Evolutionary conservation across 768 basidiomycete species (phyloP).

Genomic region (Mycena sanguinolenta): DNA sequence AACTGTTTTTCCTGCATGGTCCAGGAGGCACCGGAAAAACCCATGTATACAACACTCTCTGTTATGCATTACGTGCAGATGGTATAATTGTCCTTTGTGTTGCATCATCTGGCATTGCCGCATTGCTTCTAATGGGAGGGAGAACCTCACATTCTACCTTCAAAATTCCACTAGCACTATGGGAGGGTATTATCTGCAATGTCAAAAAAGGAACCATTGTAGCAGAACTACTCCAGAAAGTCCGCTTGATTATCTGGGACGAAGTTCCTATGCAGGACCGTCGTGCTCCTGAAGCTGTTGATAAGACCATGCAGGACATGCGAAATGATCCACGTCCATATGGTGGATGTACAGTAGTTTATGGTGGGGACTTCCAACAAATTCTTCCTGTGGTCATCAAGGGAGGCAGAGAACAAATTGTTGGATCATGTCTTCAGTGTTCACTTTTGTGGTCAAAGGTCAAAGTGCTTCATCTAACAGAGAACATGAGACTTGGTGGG

Average conservation of each 20-base stretch:
- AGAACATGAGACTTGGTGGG: background rate
- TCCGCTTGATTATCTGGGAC: slow-evolving; percentile 55
- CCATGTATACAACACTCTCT: slow-evolving; percentile 15
- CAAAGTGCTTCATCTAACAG: background rate
- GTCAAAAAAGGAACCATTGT: slow-evolving; percentile 42
- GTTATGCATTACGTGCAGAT: slow-evolving; percentile 48
- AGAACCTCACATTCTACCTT: slow-evolving; percentile 63
- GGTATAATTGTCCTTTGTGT: slow-evolving; percentile 58
- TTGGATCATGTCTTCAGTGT: slow-evolving; percentile 15
- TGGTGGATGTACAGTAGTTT: background rate
- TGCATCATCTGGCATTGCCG: slow-evolving; percentile 63
- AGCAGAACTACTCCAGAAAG: slow-evolving; percentile 45
- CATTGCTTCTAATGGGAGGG: slow-evolving; percentile 59
- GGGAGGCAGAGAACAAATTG: slow-evolving; percentile 22
- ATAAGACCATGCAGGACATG: slow-evolving; percentile 47
- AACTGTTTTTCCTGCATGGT: slow-evolving; percentile 52
- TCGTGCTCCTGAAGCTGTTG: slow-evolving; percentile 48
- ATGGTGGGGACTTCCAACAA: background rate
- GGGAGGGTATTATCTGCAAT: slow-evolving; percentile 38
- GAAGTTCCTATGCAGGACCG: slow-evolving; percentile 52
- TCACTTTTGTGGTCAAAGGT: slow-evolving; percentile 15
- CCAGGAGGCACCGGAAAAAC: slow-evolving; percentile 23
- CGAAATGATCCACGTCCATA: slow-evolving; percentile 24
- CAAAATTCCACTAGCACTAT: slow-evolving; percentile 55
- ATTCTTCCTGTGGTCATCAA: slow-evolving; percentile 27